Evolutionary conservation across 192 early-diverging fungal genomes (phyloP).

Genomic region (Funneliformis geosporum): DNA sequence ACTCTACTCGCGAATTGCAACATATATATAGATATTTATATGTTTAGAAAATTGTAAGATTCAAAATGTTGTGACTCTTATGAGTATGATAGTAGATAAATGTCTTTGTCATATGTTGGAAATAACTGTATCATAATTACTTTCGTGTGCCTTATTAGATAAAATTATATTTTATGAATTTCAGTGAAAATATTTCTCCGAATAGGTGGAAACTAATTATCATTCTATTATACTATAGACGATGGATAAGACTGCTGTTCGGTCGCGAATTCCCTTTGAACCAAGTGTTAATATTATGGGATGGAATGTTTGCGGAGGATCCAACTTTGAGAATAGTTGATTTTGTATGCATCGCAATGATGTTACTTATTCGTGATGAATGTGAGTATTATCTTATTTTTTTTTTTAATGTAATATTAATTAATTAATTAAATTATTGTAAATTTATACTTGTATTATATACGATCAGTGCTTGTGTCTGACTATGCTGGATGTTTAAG

Average conservation of each 20-base stretch:
- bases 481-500: constrained; percentile 69
- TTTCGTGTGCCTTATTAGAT: no score
- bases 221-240: constrained; percentile 41
- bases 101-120: neutral
- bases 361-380: constrained; percentile 68
- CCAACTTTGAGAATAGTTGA: constrained; percentile 75
- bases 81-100: neutral
- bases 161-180: no score
- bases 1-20: no score
- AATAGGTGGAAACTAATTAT: neutral
- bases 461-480: constrained; percentile 49
- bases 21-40: neutral
- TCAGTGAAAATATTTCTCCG: no score
- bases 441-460: neutral
- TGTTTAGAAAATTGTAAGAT: neutral
- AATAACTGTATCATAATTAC: no score
- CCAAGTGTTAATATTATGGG: constrained; percentile 80
- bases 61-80: neutral
- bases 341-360: constrained; percentile 76
- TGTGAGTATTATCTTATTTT: constrained; percentile 47
- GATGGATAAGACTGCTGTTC: constrained; percentile 93
- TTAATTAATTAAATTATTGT: neutral
- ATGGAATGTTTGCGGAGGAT: constrained; percentile 86
- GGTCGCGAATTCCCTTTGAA: constrained; percentile 81
- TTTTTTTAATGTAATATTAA: neutral